Percentiles rank a stretch among this genome's conserved stretches.
phyloP scores from a whole-genome alignment of 2,329 filamentous ascomycete species.

The Penicillium sp. region DNA sequence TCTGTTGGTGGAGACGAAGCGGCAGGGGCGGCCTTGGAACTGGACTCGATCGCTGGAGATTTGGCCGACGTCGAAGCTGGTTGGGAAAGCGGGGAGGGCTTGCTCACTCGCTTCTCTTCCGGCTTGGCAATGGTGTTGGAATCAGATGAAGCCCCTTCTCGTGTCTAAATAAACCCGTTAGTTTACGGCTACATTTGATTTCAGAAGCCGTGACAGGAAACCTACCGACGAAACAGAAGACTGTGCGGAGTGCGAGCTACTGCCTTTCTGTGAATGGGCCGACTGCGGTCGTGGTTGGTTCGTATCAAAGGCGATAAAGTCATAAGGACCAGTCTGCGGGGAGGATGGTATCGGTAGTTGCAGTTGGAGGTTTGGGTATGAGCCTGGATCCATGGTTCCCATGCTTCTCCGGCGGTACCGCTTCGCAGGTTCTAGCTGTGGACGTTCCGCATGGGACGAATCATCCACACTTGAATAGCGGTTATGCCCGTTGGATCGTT shows the following conservation, averaged over 20 bases:
- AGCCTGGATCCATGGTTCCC: slow-evolving; percentile 60
- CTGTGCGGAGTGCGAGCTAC: slow-evolving; percentile 50
- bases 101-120: slow-evolving; percentile 67
- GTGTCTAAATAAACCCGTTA: slow-evolving; percentile 17
- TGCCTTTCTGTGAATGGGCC: slow-evolving; percentile 53
- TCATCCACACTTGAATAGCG: slow-evolving; percentile 69
- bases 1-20: slow-evolving; percentile 34
- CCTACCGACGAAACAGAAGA: slow-evolving; percentile 68
- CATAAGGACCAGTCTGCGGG: slow-evolving; percentile 33
- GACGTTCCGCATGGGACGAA: slow-evolving; percentile 53
- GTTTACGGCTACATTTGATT: background rate
- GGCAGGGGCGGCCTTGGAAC: slow-evolving; percentile 23
- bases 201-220: background rate
- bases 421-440: slow-evolving; percentile 68
- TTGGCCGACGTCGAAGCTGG: slow-evolving; percentile 55
- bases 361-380: slow-evolving; percentile 37
- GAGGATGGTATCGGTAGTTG: slow-evolving; percentile 34
- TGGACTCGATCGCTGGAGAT: slow-evolving; percentile 19
- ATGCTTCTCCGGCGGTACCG: slow-evolving; percentile 81
- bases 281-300: slow-evolving; percentile 33
- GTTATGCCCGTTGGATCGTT: slow-evolving; percentile 52
- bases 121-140: slow-evolving; percentile 51
- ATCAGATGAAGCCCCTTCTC: slow-evolving; percentile 23
- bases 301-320: slow-evolving; percentile 34
- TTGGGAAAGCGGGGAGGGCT: slow-evolving; percentile 73